A percentile compares a stretch with the other conserved stretches of the same genome.
phyloP scores from a whole-genome alignment of 129 eudicot species.

The Scalesia atractyloides region DNA sequence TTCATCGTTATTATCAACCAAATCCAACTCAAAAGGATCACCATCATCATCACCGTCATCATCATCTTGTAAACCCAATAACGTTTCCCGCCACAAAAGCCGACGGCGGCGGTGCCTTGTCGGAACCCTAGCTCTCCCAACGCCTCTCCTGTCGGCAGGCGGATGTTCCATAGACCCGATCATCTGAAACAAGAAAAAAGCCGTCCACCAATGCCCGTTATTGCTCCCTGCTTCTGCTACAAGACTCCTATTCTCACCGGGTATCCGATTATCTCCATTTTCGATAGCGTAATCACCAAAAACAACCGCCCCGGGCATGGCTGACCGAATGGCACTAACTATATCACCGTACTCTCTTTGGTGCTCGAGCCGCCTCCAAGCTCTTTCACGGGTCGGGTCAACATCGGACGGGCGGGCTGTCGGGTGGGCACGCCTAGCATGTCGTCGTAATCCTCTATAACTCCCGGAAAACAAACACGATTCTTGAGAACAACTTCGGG shows the following conservation, averaged over 20 bases:
- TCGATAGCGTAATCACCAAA: conserved; percentile 85
- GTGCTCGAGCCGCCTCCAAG: conserved; percentile 81
- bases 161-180: conserved; percentile 63
- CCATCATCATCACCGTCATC: conserved; percentile 45
- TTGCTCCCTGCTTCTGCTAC: conserved; percentile 41
- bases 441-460: conserved; percentile 74
- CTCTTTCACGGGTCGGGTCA: conserved; percentile 83
- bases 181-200: conserved; percentile 79
- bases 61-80: conserved; percentile 69
- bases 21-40: conserved; percentile 39
- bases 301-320: conserved; percentile 86
- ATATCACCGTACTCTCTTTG: conserved; percentile 84
- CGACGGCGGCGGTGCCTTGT: conserved; percentile 57
- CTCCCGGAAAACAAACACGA: conserved; percentile 71
- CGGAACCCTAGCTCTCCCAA: conserved; percentile 59
- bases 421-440: conserved; percentile 93
- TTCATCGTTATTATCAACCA: conserved; percentile 47
- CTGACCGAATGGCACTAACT: conserved; percentile 85
- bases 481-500: conserved; percentile 86
- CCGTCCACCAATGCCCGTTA: conserved; percentile 57
- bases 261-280: conserved; percentile 48
- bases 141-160: conserved; percentile 50
- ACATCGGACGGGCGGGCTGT: conserved; percentile 76
- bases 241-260: conserved; percentile 46
- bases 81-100: conserved; percentile 73